Evolutionary conservation across 1,284 basidiomycete species (phyloP), one percentile per base, ranked within the genome.

Genomic region (Apiotrichum gracile): DNA sequence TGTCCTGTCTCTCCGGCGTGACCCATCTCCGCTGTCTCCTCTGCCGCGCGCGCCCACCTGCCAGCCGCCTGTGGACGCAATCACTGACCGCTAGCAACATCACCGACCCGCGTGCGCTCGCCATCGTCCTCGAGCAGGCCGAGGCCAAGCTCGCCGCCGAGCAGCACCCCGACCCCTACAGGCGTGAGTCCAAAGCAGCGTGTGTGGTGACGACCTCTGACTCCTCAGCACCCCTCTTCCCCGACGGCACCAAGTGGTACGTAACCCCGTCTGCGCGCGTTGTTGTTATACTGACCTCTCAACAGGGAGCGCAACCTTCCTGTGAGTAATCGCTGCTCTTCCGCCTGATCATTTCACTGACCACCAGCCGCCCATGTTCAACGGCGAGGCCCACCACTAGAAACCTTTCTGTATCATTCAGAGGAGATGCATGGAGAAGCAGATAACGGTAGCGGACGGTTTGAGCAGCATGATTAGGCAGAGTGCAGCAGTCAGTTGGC

Each of bases 131-230:
- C 38, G 83, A 85, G 67, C 83, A 85, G 67, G 90, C 91, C 8
- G 92, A 96, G 77, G 85, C 83, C 10, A 76, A 82, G 27, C 78
- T 96, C 27, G 85, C 83, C 16, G 75, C 75, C 29, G 81, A 77
- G 64, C 78, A 78, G 60, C 92, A 97, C 73, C 92, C 91, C 13
- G 92, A 96, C 75, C 92, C 92, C 47, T 91, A 92, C 76, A 86
- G 87, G 74, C 78, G 92, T 96, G 76, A 77, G 83, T 80, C 26
- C n/a, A 17, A 4, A 14, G 69, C 77, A 76, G 29, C 29, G 9
- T 17, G 29, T 24, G 35, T 42, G 19, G n/a, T n/a, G n/a, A n/a
- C n/a, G n/a, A n/a, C n/a, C n/a, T n/a, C 59, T 22, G 58, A 54
- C 58, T 61, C 27, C 24, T 7, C 60, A 93, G 90, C 84, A 56